These are phyloP conservation scores for Metschnikowia cerradonensis DNA, from an alignment of 805 yeast species.

Conservation along the genomic window DNA sequence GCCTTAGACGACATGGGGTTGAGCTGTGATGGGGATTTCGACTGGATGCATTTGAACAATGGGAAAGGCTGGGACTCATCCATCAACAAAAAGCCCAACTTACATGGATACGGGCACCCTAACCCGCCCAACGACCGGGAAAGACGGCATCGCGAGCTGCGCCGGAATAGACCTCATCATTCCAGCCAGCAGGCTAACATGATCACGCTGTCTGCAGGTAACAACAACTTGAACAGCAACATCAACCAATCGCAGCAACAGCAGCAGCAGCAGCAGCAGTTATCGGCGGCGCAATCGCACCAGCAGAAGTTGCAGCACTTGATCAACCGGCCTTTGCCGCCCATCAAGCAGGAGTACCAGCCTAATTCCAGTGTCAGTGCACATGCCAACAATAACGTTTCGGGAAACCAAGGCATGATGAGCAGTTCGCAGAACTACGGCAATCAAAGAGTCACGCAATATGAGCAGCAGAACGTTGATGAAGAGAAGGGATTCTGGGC, in stretches of 20 bases:
- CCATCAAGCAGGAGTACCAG: constrained; percentile 41
- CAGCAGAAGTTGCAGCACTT: constrained; percentile 47
- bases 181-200: constrained; percentile 11
- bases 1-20: constrained; percentile 56
- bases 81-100: constrained; percentile 71
- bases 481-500: constrained; percentile 42
- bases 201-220: constrained; percentile 15
- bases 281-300: constrained; percentile 45
- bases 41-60: constrained; percentile 76
- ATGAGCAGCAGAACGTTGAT: constrained; percentile 34
- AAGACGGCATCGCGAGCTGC: constrained; percentile 44
- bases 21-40: constrained; percentile 64
- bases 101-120: constrained; percentile 80
- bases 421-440: constrained; percentile 24
- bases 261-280: constrained; percentile 23
- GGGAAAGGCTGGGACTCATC: constrained; percentile 81
- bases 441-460: constrained; percentile 26
- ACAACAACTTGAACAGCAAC: constrained; percentile 21
- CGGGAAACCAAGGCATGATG: constrained; percentile 22
- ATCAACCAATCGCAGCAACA: constrained; percentile 19
- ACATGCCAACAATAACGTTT: constrained; percentile 16
- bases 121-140: constrained; percentile 50
- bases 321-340: constrained; percentile 47
- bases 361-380: constrained; percentile 15
- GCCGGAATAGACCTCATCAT: constrained; percentile 40